These are phyloP conservation scores for Puccinia polysora DNA, from an alignment of 1,284 basidiomycete genomes.

Conservation along the genomic window DNA sequence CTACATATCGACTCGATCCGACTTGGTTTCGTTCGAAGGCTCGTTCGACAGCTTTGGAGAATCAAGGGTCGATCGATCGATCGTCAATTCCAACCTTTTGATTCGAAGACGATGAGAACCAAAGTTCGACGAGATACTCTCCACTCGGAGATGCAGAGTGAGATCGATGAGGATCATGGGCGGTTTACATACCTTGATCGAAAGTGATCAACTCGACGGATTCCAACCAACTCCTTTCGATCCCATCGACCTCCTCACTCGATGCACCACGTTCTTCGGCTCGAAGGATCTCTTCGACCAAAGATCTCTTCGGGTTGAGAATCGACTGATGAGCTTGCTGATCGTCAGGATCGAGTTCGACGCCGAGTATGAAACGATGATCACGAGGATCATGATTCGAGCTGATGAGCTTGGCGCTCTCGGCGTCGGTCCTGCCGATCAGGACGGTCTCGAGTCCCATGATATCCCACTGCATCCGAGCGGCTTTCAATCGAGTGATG, in stretches of 20 bases:
- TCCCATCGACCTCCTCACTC: constrained; percentile 66
- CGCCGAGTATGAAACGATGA: constrained; percentile 66
- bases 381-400: constrained; percentile 75
- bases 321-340: constrained; percentile 40
- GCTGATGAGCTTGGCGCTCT: constrained; percentile 78
- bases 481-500: constrained; percentile 71
- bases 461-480: constrained; percentile 82
- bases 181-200: constrained; percentile 43
- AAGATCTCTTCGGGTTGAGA: constrained; percentile 59
- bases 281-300: constrained; percentile 54
- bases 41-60: constrained; percentile 52
- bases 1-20: neutral
- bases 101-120: neutral
- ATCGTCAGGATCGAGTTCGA: constrained; percentile 56
- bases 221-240: constrained; percentile 73
- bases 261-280: constrained; percentile 66
- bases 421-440: constrained; percentile 86
- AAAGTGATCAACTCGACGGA: constrained; percentile 61
- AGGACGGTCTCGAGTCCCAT: constrained; percentile 79
- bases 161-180: neutral
- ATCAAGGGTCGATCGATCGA: neutral
- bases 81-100: neutral
- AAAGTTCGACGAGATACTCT: too few relatives aligned
- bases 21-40: constrained; percentile 57
- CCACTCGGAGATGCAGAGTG: too few relatives aligned